phyloP scores from a whole-genome alignment of 768 basidiomycete genomes.

The Terana coerulea region DNA sequence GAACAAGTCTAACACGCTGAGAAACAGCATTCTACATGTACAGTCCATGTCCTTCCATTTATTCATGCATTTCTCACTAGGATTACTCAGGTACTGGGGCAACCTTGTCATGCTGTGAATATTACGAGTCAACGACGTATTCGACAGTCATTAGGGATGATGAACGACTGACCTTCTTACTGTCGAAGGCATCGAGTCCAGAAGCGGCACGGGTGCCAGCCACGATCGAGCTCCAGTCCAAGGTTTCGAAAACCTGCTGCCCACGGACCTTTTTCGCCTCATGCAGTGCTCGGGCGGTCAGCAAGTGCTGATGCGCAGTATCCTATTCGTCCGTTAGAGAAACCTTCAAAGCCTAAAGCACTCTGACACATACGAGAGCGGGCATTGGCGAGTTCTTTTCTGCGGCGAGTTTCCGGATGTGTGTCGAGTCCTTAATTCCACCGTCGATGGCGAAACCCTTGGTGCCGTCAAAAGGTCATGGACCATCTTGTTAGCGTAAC shows the following conservation, averaged over 20 bases:
- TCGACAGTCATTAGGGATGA: too few species aligned
- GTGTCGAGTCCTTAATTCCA: slow-evolving; percentile 85
- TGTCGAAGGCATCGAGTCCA: slow-evolving; percentile 49
- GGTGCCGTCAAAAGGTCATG: slow-evolving; percentile 71
- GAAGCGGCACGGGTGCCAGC: slow-evolving; percentile 75
- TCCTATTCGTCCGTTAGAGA: slow-evolving; percentile 30
- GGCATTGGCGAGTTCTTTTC: slow-evolving; percentile 71
- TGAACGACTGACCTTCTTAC: slow-evolving; percentile 27
- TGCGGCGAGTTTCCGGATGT: slow-evolving; percentile 66
- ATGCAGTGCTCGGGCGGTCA: slow-evolving; percentile 76
- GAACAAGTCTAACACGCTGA: background rate
- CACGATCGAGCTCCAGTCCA: slow-evolving; percentile 84
- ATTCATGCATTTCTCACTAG: background rate
- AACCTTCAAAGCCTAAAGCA: background rate
- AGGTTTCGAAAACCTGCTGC: slow-evolving; percentile 46
- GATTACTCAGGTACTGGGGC: slow-evolving; percentile 4
- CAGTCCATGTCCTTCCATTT: background rate
- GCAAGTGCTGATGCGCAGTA: slow-evolving; percentile 70
- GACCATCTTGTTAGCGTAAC: slow-evolving; percentile 66
- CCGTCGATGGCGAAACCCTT: slow-evolving; percentile 78
- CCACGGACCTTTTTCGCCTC: slow-evolving; percentile 40
- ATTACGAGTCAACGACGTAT: background rate
- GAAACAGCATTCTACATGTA: background rate
- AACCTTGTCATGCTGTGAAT: slow-evolving; percentile 20
- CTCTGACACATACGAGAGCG: slow-evolving; percentile 32